Evolutionary conservation across 2,329 filamentous ascomycete genomes (phyloP).

Genomic region (Colletotrichum abscissum): DNA sequence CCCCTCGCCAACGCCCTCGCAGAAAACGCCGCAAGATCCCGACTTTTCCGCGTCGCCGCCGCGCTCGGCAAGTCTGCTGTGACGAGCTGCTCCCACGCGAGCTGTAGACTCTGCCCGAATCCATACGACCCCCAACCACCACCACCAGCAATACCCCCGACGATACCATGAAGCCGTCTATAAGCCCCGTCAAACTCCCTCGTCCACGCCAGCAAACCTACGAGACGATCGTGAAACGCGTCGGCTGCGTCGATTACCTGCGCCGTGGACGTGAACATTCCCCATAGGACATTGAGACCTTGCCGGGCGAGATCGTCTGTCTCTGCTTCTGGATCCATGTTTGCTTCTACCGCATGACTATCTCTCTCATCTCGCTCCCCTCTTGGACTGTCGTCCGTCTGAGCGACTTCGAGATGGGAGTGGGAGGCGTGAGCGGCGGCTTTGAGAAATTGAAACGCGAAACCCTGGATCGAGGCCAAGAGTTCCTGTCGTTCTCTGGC

Average conservation of each 20-base stretch:
- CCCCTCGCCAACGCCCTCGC: neutral
- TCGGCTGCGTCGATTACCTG: neutral
- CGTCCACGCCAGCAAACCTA: neutral
- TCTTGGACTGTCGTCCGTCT: neutral
- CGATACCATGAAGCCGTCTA: neutral
- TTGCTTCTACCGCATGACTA: neutral
- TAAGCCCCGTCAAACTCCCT: neutral
- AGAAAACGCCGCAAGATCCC: neutral
- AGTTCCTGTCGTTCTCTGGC: neutral
- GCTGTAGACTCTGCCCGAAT: neutral
- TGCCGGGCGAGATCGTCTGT: neutral
- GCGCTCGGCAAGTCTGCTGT: neutral
- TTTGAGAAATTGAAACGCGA: neutral
- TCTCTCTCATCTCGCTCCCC: no score
- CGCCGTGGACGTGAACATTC: neutral
- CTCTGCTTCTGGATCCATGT: neutral
- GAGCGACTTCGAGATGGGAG: neutral
- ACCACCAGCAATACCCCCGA: no score
- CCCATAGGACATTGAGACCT: neutral
- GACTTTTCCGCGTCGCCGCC: neutral
- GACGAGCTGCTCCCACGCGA: neutral
- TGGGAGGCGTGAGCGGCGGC: neutral
- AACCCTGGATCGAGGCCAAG: conserved; percentile 5
- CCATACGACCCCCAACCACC: neutral
- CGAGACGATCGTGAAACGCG: neutral